A percentile compares a stretch with the other conserved stretches of the same genome.
phyloP scores from a whole-genome alignment of 2,329 filamentous ascomycete species.

The Coniochaeta sp. region DNA sequence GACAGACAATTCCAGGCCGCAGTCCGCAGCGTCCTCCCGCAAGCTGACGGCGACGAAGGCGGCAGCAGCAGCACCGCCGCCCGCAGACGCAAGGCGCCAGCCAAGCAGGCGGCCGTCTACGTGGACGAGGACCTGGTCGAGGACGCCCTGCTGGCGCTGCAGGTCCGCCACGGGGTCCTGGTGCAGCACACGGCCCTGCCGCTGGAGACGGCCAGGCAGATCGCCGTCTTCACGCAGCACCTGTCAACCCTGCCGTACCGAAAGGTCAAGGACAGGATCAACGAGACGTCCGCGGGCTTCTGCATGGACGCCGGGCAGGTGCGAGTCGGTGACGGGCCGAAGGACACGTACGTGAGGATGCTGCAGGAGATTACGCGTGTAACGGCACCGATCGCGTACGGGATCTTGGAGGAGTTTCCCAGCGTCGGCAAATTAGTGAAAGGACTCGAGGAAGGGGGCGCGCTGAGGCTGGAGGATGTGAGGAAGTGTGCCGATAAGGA shows the following conservation, averaged over 20 bases:
- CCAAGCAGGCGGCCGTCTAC: slow-evolving; percentile 26
- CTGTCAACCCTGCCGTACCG: slow-evolving; percentile 71
- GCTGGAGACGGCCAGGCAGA: slow-evolving; percentile 65
- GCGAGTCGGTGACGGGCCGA: slow-evolving; percentile 55
- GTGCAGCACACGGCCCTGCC: slow-evolving; percentile 60
- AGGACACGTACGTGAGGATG: slow-evolving; percentile 68
- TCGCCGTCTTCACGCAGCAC: slow-evolving; percentile 68
- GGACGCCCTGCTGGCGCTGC: slow-evolving; percentile 62
- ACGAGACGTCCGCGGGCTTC: slow-evolving; percentile 49
- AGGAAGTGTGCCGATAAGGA: slow-evolving; percentile 49
- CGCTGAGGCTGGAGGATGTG: slow-evolving; percentile 54
- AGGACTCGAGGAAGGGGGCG: slow-evolving; percentile 52
- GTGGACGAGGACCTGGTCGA: slow-evolving; percentile 64
- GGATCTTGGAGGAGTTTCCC: slow-evolving; percentile 55
- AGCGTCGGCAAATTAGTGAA: slow-evolving; percentile 50
- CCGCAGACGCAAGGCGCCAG: slow-evolving; percentile 29
- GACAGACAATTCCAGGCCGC: slow-evolving; percentile 62
- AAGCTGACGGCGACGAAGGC: background rate
- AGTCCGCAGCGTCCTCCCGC: slow-evolving; percentile 42
- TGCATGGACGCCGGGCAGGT: slow-evolving; percentile 78
- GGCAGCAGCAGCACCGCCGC: slow-evolving; percentile 13
- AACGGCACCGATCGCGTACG: slow-evolving; percentile 65
- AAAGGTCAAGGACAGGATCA: slow-evolving; percentile 39
- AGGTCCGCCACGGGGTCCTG: slow-evolving; percentile 58
- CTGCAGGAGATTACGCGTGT: slow-evolving; percentile 67